Conservation (phyloP, 2,329 filamentous ascomycete genomes). For the Fusarium burgessii region DNA sequence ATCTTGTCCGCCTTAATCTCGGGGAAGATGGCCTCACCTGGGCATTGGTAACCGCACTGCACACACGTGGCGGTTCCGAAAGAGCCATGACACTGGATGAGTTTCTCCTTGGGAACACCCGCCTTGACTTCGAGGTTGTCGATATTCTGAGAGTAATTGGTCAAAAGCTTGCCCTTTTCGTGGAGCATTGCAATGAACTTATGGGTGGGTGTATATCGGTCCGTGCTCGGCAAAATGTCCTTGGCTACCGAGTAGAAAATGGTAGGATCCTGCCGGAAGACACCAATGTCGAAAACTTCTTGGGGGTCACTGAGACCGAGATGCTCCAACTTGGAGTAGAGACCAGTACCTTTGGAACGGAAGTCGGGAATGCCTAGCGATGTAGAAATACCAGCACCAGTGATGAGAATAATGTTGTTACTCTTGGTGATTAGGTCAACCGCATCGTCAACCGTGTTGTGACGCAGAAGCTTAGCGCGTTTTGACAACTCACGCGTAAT, state of each 20-base stretch:
- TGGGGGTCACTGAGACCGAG: slow-evolving; percentile 86
- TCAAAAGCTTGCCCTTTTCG: slow-evolving; percentile 87
- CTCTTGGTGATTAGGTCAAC: slow-evolving; percentile 79
- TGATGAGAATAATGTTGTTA: slow-evolving; percentile 91
- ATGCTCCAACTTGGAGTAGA: slow-evolving; percentile 86
- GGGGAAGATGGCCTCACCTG: slow-evolving; percentile 81
- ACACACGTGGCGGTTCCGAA: slow-evolving; percentile 94
- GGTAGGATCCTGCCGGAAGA: slow-evolving; percentile 86
- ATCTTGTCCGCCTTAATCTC: slow-evolving; percentile 82
- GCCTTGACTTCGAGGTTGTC: slow-evolving; percentile 94
- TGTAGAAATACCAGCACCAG: slow-evolving; percentile 95
- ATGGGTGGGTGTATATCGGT: slow-evolving; percentile 90
- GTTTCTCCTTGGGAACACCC: slow-evolving; percentile 81
- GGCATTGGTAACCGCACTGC: slow-evolving; percentile 79
- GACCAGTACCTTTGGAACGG: slow-evolving; percentile 89
- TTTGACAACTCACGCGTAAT: slow-evolving; percentile 85
- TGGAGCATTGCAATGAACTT: slow-evolving; percentile 92
- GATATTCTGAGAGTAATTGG: slow-evolving; percentile 99
- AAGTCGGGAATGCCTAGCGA: slow-evolving; percentile 98
- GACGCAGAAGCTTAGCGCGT: slow-evolving; percentile 80
- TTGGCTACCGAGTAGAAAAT: slow-evolving; percentile 94
- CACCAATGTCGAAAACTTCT: slow-evolving; percentile 91
- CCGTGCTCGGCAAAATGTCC: slow-evolving; percentile 85
- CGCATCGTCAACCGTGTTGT: slow-evolving; percentile 90
- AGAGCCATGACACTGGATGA: slow-evolving; percentile 96